Percentiles rank a stretch among this genome's conserved stretches.
Evolutionary conservation across 139 green algal species (phyloP).

Genomic region (Chlorella sorokiniana): DNA sequence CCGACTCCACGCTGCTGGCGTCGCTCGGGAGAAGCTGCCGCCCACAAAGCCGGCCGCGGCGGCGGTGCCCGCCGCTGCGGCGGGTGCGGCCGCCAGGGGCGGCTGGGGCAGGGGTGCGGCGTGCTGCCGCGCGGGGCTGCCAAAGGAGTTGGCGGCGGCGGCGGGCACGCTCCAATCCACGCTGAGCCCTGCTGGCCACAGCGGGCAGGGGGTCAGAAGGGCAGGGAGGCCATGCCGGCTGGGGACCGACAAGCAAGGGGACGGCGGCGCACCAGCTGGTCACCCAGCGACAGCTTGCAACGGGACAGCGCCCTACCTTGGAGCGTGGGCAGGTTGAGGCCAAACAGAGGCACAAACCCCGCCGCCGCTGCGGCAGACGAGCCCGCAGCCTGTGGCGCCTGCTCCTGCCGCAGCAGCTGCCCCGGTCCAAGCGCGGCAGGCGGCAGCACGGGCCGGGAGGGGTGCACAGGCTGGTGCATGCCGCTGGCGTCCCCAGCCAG

Average conservation of each 20-base stretch:
- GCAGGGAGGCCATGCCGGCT: not conserved
- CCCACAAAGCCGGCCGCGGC: not conserved
- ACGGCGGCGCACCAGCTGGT: not conserved
- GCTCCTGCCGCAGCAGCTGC: not conserved
- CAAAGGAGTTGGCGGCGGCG: not conserved
- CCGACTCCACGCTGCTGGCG: slow-evolving; percentile 28
- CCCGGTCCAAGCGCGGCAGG: too few relatives aligned
- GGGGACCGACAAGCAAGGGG: not conserved
- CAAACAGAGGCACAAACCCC: slow-evolving; percentile 35
- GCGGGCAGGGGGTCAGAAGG: not conserved
- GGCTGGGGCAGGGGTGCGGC: not conserved
- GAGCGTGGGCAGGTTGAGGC: slow-evolving; percentile 21
- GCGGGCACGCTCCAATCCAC: slow-evolving; percentile 38
- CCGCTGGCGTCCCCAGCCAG: not conserved
- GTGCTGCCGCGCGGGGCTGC: slow-evolving; percentile 8
- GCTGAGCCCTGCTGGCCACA: not conserved
- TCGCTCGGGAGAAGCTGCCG: slow-evolving; percentile 21
- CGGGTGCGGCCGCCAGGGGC: not conserved
- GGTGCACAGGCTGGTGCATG: too few relatives aligned
- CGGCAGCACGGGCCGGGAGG: too few relatives aligned
- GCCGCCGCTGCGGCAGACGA: not conserved
- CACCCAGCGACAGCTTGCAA: not conserved
- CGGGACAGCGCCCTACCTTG: not conserved
- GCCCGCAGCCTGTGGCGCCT: not conserved
- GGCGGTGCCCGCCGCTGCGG: not conserved